Evolutionary conservation across 192 early-diverging fungal genomes (phyloP).

Genomic region (Linnemannia zychae): DNA sequence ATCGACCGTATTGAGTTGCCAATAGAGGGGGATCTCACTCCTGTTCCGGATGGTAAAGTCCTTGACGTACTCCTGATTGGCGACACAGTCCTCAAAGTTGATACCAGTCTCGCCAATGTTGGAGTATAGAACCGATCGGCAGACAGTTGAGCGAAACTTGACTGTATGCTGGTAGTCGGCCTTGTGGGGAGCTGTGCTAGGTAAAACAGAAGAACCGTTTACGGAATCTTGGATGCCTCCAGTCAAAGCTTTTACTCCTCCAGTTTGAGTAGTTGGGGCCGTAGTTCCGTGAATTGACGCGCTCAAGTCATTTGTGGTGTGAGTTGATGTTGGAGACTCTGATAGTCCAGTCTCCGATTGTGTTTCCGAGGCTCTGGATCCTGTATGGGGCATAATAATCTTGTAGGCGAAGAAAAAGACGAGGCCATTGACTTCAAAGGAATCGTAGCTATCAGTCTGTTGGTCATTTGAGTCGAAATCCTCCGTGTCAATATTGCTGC

Average conservation of each 20-base stretch:
- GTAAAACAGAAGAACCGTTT: background rate
- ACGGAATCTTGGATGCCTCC: background rate
- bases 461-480: slow-evolving; percentile 77
- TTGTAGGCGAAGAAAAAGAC: slow-evolving; percentile 87
- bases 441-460: slow-evolving; percentile 54
- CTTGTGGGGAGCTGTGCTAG: slow-evolving; percentile 27
- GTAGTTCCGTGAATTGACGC: background rate
- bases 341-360: background rate
- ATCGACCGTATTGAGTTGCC: slow-evolving; percentile 83
- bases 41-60: slow-evolving; percentile 92
- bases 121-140: slow-evolving; percentile 91
- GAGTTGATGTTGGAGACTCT: background rate
- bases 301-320: background rate
- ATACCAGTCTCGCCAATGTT: slow-evolving; percentile 94
- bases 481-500: slow-evolving; percentile 48
- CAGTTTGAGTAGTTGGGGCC: background rate
- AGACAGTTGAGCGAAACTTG: slow-evolving; percentile 88
- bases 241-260: background rate
- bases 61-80: slow-evolving; percentile 90
- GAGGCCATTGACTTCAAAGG: slow-evolving; percentile 84
- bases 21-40: slow-evolving; percentile 93
- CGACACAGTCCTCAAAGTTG: slow-evolving; percentile 94
- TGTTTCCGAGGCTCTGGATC: background rate
- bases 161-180: slow-evolving; percentile 74
- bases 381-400: background rate